Base-by-base conservation (phyloP, 148 eudicot species). In the Heliosperma pusillum region DNA sequence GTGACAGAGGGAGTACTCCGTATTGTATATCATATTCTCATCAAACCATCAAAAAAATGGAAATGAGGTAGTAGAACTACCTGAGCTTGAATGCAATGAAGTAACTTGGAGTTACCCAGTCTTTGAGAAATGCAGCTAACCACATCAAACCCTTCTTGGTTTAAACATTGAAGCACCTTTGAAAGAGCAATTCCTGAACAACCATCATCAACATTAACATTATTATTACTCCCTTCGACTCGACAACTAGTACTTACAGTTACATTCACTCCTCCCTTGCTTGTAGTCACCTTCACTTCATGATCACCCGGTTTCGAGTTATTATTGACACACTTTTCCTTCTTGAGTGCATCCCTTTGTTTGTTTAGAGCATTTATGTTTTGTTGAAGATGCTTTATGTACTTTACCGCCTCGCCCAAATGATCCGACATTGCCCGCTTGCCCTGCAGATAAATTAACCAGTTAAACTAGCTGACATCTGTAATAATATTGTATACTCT, bases 381-480 rank as follows among this genome's bases (percentile, higher is more conserved):
- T 59, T 78, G 61, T 74, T 82, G 77, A 44, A 81, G 29, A 33
- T 75, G 69, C 9, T 66, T 78, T 79, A 87, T 83, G 44, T 87
- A 85, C 27, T 78, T 80, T 33, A 73, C 79, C 21, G 90, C 74
- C 76, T 63, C 78, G 9, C 67, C 71, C 62, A 85, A 30, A 65
- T 83, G 83, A 79, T 85, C 88, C 3, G 80, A 81, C 24, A 81
- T 73, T 20, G 88, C 80, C 13, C 84, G 76, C 72, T 79, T 85
- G 0, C 86, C 90, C 90, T 87, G 1, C 20, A 36, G 12, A 19
- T 20, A 33, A 0, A 8, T 3, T 0, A 62, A 64, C 68, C 21
- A 16, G 20, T 7, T 29, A 64, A 64, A 6, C 36, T 29, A 64
- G 44, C 21, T 64, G 68, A 64, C 44, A 64, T 30, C 26, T 59